Conservation (phyloP, 768 basidiomycete species). For the Boletales sp. region DNA sequence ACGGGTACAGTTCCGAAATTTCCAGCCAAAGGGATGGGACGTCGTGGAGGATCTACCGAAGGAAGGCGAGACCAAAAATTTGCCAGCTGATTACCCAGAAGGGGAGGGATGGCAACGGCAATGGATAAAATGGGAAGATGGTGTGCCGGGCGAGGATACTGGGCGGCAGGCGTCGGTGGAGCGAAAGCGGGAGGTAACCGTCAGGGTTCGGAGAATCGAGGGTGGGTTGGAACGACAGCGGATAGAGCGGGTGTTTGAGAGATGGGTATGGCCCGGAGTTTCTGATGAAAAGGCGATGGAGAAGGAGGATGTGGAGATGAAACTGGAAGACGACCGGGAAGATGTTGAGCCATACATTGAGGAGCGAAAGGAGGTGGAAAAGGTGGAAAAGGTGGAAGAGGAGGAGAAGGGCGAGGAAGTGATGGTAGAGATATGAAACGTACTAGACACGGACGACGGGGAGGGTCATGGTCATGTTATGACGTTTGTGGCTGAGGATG, state of each 20-base stretch:
- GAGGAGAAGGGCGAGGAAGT: not conserved
- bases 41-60: conserved; percentile 39
- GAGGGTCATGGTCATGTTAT: no score
- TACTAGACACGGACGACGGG: not conserved
- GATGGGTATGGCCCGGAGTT: conserved; percentile 53
- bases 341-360: conserved; percentile 4
- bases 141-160: conserved; percentile 25
- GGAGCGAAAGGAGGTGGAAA: conserved; percentile 7
- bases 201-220: conserved; percentile 55
- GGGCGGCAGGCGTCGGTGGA: conserved; percentile 38
- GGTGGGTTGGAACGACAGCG: conserved; percentile 67
- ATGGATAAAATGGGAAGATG: conserved; percentile 39
- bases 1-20: conserved; percentile 53
- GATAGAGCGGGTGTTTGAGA: conserved; percentile 64
- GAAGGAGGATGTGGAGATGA: conserved; percentile 30
- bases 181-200: conserved; percentile 44
- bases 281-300: conserved; percentile 2
- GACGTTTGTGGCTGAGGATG: not conserved
- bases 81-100: conserved; percentile 39
- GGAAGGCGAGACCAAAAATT: conserved; percentile 38
- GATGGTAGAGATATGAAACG: conserved; percentile 19
- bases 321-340: conserved; percentile 15
- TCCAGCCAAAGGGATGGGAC: conserved; percentile 69
- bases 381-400: conserved; percentile 4
- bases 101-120: conserved; percentile 42